Base-by-base conservation (phyloP, 352 stramenopile genomes). In the Pythium phragmiticola region DNA sequence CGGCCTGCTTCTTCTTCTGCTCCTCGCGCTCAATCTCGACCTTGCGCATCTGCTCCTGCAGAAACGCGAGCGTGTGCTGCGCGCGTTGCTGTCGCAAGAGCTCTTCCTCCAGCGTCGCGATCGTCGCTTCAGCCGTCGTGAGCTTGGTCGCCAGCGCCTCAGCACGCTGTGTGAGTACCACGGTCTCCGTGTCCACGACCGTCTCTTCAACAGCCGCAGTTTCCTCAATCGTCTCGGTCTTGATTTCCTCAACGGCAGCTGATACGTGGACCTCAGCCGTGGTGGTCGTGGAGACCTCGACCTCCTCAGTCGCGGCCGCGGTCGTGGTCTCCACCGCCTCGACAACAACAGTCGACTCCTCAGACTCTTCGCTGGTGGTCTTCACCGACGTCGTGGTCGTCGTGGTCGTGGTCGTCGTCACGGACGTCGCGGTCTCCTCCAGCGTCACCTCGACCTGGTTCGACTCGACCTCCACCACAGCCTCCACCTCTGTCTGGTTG, bases 121-220 rank as follows among this genome's bases (percentile, higher is more conserved):
- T 71, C 23, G 42, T 55, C 26, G 30, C 19, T 17, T 70, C 67
- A 7, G 67, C 57, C 21, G 21, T 63, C 47, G 41, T 43, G 13
- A 87, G 42, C 54, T 90, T 68, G 19, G 57, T 56, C 9, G 45
- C 59, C 1, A 82, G 66, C 9, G 55, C 60, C 4, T 72, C 61
- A 0, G 65, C 70, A 34, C 77, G 82, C 48, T 74, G 51, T 11
- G 73, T 57, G 4, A 77, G 69, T 28, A 41, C 63, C 16, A 13
- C 37, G 66, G 23, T 19, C 74, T 48, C 23, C 23, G 59, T 51
- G 39, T 36, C 48, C 36, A 45, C 59, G 14, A 60, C 60, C 51
- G 46, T 30, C 49, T 53, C 34, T 13, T 39, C 49, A 19, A 41
- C 43, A 33, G 45, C 14, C 43, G 53, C 55, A 28, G 16, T 63